Evolutionary conservation across 768 basidiomycete genomes (phyloP), one percentile per base, ranked within the genome.

Genomic region (Udeniomyces megalosporus): DNA sequence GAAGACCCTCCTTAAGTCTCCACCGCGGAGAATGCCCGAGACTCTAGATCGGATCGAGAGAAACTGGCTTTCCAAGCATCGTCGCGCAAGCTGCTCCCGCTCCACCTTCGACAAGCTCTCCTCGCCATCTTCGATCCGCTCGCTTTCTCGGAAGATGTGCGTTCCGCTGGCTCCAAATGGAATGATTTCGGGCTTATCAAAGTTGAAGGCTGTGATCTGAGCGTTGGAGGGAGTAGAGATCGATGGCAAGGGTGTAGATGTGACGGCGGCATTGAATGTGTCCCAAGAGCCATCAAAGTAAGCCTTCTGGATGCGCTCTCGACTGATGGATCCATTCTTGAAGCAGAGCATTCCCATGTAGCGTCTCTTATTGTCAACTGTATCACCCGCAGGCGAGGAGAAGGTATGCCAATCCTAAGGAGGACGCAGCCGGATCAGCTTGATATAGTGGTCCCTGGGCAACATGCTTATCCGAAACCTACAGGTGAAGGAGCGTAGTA

Each of bases 341-440:
- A 89, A 89, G 72, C 88, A 90, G 11, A 92, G 79, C 60, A 93
- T 93, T 34, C 83, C 85, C 70, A 91, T 88, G 69, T 85, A 82
- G 35, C 67, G 38, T 31, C 72, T 57, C 12, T 46, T 51, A 15
- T 66, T 67, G 1, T 79, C 81, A 42, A 42, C 45, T 3, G 74
- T 70, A 22, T 67, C 69, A 55, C 60, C 0, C 82, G 64, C 85
- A 76, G 71, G 80, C 79, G 3, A 71, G 60, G 70, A 70, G 58
- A 73, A 71, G 31, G 71, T 67, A 61, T 74, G 72, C 58, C 69
- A 72, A 49, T 75, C 71, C 1, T 70, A 53, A 24, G 35, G 38
- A 31, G 38, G 44, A 35, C 22, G 44, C 50, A 28, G 4, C 7
- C n/a, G 6, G 17, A 52, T 3, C 10, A 11, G n/a, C n/a, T n/a